Evolutionary conservation across 2,329 filamentous ascomycete species (phyloP).

Genomic region (Apiospora sp.): DNA sequence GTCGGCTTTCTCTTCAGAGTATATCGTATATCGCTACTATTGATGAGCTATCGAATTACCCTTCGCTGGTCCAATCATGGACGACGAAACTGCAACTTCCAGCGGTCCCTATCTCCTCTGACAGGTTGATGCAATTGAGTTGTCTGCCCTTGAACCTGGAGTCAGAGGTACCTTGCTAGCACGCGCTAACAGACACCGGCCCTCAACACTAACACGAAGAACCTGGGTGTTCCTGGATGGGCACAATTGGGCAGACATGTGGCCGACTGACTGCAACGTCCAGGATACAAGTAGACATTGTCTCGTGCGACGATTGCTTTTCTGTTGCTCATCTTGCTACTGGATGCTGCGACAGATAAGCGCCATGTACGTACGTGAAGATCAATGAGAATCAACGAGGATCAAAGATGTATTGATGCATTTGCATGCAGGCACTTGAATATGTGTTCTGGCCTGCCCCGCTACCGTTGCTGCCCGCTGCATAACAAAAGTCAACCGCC

Average conservation of each 20-base stretch:
- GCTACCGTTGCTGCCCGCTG: conserved; percentile 5
- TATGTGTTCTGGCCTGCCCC: neutral
- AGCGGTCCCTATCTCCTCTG: neutral
- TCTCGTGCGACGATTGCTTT: neutral
- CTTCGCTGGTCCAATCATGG: neutral
- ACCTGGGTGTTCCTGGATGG: conserved; percentile 22
- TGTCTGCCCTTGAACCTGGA: neutral
- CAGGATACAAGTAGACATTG: neutral
- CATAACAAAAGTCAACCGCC: neutral
- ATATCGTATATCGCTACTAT: neutral
- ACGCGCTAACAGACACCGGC: conserved; percentile 8
- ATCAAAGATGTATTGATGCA: neutral
- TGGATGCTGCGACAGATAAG: neutral
- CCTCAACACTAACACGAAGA: neutral
- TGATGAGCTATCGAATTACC: neutral
- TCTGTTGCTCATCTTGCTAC: neutral
- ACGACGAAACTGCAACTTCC: neutral
- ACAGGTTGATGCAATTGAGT: conserved; percentile 1
- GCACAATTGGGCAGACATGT: conserved; percentile 24
- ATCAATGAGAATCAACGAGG: neutral
- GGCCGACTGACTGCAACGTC: neutral
- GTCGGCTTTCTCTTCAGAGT: neutral
- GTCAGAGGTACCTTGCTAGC: conserved; percentile 21
- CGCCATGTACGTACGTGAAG: neutral
- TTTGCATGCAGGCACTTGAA: neutral